These are phyloP conservation scores for Coelastrella sp. DNA, from an alignment of 139 green algal genomes.

Conservation along the genomic window DNA sequence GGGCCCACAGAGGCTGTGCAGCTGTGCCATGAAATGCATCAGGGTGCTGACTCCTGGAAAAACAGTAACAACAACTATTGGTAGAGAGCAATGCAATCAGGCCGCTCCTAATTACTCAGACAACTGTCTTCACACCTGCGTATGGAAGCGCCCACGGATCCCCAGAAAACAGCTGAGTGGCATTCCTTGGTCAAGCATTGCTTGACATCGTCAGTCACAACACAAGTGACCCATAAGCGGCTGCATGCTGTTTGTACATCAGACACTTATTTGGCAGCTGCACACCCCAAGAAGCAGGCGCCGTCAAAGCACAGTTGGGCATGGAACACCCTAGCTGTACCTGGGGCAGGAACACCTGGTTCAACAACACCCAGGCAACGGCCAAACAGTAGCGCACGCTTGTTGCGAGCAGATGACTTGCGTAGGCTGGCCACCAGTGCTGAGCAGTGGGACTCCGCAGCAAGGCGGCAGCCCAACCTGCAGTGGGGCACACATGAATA, in stretches of 20 bases:
- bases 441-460: constrained; percentile 27
- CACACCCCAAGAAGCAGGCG: too few relatives aligned
- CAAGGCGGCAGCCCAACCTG: not conserved
- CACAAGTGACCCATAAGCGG: too few relatives aligned
- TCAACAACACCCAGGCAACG: constrained; percentile 32
- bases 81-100: not conserved
- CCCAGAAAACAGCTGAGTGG: too few relatives aligned
- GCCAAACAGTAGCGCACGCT: constrained; percentile 39
- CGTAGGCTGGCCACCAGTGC: constrained; percentile 15
- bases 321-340: not conserved
- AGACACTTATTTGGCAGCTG: too few relatives aligned
- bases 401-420: not conserved
- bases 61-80: not conserved
- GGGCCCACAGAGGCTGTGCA: constrained; percentile 24
- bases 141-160: too few relatives aligned
- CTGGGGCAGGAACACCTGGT: constrained; percentile 9
- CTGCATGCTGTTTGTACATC: too few relatives aligned
- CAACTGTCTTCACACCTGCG: too few relatives aligned
- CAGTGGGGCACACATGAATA: not conserved
- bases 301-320: too few relatives aligned
- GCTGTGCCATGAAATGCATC: constrained; percentile 28
- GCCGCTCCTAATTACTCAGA: too few relatives aligned
- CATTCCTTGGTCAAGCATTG: too few relatives aligned
- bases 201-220: too few relatives aligned
- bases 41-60: constrained; percentile 1